phyloP scores from a whole-genome alignment of 805 yeast genomes.

The Starmerella stigmatis region DNA sequence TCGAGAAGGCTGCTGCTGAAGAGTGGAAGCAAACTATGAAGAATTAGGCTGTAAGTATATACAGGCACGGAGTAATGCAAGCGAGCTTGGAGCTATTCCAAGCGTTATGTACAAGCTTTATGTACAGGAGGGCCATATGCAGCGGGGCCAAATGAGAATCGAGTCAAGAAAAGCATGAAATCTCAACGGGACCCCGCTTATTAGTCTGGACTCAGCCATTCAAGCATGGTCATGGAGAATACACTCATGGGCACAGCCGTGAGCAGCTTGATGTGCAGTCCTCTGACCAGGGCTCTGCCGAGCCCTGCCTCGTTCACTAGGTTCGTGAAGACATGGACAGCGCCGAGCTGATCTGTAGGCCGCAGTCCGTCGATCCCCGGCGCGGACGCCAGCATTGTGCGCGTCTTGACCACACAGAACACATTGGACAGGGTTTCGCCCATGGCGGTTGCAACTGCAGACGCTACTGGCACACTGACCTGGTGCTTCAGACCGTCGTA shows the following conservation, averaged over 20 bases:
- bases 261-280: conserved; percentile 31
- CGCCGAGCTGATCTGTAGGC: conserved; percentile 30
- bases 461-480: conserved; percentile 23
- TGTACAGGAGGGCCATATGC: too few relatives aligned
- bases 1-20: too few relatives aligned
- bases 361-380: conserved; percentile 29
- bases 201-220: conserved; percentile 30
- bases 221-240: conserved; percentile 32
- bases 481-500: conserved; percentile 21
- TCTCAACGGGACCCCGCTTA: neutral
- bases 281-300: conserved; percentile 29
- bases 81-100: too few relatives aligned
- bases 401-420: conserved; percentile 33
- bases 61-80: too few relatives aligned
- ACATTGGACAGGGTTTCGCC: conserved; percentile 31
- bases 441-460: conserved; percentile 30
- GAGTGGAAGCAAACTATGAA: too few relatives aligned
- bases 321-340: conserved; percentile 28
- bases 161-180: too few relatives aligned
- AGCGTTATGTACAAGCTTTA: too few relatives aligned
- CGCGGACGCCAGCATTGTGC: conserved; percentile 34
- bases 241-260: conserved; percentile 32
- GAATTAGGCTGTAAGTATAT: neutral
- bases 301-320: conserved; percentile 31
- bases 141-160: neutral